Percentiles rank a stretch among this genome's conserved stretches.
phyloP scores from a whole-genome alignment of 352 stramenopile species.

The Globisporangium alternatum region DNA sequence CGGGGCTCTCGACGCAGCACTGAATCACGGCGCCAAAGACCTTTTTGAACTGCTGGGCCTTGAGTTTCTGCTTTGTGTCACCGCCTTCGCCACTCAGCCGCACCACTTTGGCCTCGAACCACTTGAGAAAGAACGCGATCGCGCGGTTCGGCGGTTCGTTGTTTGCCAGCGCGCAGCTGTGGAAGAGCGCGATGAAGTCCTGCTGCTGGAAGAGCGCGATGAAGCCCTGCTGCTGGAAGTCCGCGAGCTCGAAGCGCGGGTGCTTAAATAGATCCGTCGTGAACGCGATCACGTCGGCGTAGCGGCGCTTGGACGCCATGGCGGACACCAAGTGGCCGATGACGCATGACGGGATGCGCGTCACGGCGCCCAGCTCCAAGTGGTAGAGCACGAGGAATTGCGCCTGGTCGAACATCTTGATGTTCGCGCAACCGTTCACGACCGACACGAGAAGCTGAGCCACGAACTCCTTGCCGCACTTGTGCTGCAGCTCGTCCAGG shows the following conservation, averaged over 20 bases:
- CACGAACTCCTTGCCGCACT: slow-evolving; percentile 46
- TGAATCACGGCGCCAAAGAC: slow-evolving; percentile 73
- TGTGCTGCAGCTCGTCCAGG: slow-evolving; percentile 28
- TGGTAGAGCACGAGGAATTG: slow-evolving; percentile 55
- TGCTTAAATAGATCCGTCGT: slow-evolving; percentile 33
- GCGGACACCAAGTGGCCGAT: slow-evolving; percentile 48
- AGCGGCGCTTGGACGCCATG: slow-evolving; percentile 34
- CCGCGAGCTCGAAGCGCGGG: slow-evolving; percentile 25
- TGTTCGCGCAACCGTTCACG: slow-evolving; percentile 66
- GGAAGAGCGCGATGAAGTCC: slow-evolving; percentile 60
- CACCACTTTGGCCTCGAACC: slow-evolving; percentile 21
- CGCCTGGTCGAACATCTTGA: slow-evolving; percentile 50
- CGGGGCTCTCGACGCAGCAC: slow-evolving; percentile 35
- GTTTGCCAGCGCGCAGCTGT: slow-evolving; percentile 21
- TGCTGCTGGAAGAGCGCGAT: slow-evolving; percentile 62
- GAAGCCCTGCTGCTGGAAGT: slow-evolving; percentile 67
- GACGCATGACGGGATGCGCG: slow-evolving; percentile 39
- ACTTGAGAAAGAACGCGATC: slow-evolving; percentile 36
- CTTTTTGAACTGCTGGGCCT: slow-evolving; percentile 34
- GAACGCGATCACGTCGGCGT: slow-evolving; percentile 34
- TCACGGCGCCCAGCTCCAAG: slow-evolving; percentile 15
- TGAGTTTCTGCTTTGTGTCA: slow-evolving; percentile 5
- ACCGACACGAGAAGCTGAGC: slow-evolving; percentile 40
- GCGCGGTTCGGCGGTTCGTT: slow-evolving; percentile 5
- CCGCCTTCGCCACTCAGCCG: not conserved